These are phyloP conservation scores for Medicago ruthenica DNA, from an alignment of 306 rosid species.

Conservation along the genomic window DNA sequence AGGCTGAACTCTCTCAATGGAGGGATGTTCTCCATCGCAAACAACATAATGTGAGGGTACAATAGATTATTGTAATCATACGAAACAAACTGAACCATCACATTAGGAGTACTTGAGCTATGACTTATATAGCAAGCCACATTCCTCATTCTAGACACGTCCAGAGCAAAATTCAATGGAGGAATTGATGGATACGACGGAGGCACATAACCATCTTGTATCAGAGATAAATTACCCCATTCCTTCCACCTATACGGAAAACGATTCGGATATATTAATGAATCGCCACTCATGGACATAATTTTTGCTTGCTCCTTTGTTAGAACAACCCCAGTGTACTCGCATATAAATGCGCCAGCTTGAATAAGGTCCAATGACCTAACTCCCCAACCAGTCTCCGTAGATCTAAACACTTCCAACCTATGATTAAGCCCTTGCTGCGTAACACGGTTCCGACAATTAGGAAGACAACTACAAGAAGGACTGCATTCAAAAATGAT, in stretches of 20 bases:
- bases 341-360: conserved; percentile 93
- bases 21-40: conserved; percentile 96
- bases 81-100: conserved; percentile 81
- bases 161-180: conserved; percentile 90
- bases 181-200: conserved; percentile 82
- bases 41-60: conserved; percentile 95
- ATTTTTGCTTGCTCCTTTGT: conserved; percentile 81
- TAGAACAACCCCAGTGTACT: conserved; percentile 86
- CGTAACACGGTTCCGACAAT: conserved; percentile 76
- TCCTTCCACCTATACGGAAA: conserved; percentile 86
- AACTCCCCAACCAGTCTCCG: conserved; percentile 97
- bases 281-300: conserved; percentile 88
- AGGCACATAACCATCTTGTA: conserved; percentile 60
- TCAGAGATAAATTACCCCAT: conserved; percentile 91
- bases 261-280: conserved; percentile 69
- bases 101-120: conserved; percentile 82
- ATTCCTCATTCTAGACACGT: conserved; percentile 92
- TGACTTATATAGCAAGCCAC: conserved; percentile 97
- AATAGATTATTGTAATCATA: conserved; percentile 87
- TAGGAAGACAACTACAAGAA: conserved; percentile 76
- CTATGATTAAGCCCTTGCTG: conserved; percentile 73
- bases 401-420: conserved; percentile 87
- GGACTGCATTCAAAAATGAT: conserved; percentile 89
- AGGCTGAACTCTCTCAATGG: conserved; percentile 98
- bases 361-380: conserved; percentile 94